Base-by-base conservation (phyloP, 768 basidiomycete species). In the Calvatia gigantea region DNA sequence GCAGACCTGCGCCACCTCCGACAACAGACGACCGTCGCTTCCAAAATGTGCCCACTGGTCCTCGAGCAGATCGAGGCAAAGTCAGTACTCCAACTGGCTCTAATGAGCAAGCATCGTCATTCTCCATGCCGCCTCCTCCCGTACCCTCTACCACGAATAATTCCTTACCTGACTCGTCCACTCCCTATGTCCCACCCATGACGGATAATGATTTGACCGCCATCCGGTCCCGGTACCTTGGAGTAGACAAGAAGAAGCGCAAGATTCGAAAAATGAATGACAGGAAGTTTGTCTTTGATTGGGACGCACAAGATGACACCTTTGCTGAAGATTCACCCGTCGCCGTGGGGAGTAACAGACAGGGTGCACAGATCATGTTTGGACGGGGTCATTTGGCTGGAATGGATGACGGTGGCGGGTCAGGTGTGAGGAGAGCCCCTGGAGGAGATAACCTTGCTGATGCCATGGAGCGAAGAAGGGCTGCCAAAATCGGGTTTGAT, bases 261-360 rank as follows among this genome's bases (percentile, higher is more conserved):
- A 94, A 91, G 71, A 89, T 93, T 62, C 86, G 93, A 53, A 95
- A 94, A 73, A 93, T 91, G 83, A 92, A 90, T 66, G 94, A 95
- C 70, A 86, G 93, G 71, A 96, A 96, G 72, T 94, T 98, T 67
- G 91, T 96, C n/a, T 99, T 99, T 65, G 97, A 98, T 69, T 99
- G 97, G 97, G 94, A 96, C 65, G 86, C 86, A 46, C 89, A 89
- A 68, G 97, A 99, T 64, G 97, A 99, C 69, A 99, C 97, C 12
- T 87, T 90, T 64, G 75, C 83, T 6, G 84, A 81, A 28, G 90
- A 91, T 65, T 83, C 88, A 14, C 86, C 87, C n/a, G 76, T 82
- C 12, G 85, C 85, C 5, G 79, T 82, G 4, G 89, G 87, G 2
- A 79, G 79, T 50, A 84, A 85, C 52, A 78, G 89, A 25, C 90